Evolutionary conservation across 176 grass and related monocot species (phyloP), one percentile per base, ranked within the genome.

Genomic region (Secale cereale): DNA sequence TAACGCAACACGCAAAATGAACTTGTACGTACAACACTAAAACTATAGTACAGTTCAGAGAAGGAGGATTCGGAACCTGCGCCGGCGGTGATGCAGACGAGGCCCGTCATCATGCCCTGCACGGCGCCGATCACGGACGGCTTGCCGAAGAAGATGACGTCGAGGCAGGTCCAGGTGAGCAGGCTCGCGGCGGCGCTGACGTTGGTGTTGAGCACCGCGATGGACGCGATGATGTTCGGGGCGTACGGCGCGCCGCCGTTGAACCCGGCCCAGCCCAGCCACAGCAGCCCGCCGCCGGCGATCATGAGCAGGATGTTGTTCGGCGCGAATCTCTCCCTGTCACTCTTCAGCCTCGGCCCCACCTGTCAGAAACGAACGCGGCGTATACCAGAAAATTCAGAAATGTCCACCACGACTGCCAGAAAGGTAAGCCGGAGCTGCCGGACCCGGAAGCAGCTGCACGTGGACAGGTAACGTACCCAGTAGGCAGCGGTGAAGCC

Each of bases 401-500:
- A 17, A 50, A 16, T 50, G 46, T 50, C 46, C 32, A 65, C 81
- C 7, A 29, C 33, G 31, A 30, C 77, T 29, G 29, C n/a, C 22
- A 25, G 36, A 29, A 71, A 52, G 28, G n/a, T 16, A 52, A 87
- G 74, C 32, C 37, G 17, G 37, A 35, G 4, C 11, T 45, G 74
- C 32, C 37, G 17, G 37, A 35, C 8, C 11, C 59, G 54, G 39
- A 1, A 0, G 39, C 39, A 41, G 11, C 11, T 41, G 39, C 10
- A 43, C 11, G 3, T 43, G 14, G 7, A 80, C 43, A 26, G 8
- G 22, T 61, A 25, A 36, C 41, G 23, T 52, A 76, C 85, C 93
- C 93, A 97, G 86, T 94, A 94, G 12, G 92, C 94, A 81, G 94
- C 92, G 66, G 94, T 97, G 94, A 92, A 94, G 13, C 92, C 94